These are phyloP conservation scores for Volvox carteri DNA, from an alignment of 163 green algal genomes.

Conservation along the genomic window DNA sequence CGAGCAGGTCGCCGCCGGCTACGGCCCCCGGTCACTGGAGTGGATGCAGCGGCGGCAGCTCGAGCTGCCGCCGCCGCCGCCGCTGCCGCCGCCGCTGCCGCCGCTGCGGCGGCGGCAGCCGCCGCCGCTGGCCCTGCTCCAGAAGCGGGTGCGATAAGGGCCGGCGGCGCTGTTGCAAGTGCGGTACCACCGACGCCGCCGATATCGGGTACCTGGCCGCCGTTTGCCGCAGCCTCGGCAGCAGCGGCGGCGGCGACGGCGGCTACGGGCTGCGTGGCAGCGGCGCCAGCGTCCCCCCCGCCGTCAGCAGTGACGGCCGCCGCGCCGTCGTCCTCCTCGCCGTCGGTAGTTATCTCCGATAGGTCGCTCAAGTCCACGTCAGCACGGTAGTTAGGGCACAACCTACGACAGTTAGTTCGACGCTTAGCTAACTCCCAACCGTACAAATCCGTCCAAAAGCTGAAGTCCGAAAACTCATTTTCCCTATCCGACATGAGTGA, in stretches of 20 bases:
- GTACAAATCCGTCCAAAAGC: too few species aligned
- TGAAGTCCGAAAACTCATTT: too few species aligned
- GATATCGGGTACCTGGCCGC: neutral
- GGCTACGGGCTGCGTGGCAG: neutral
- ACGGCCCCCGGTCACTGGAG: neutral
- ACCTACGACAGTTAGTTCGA: constrained; percentile 23
- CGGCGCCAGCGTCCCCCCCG: neutral
- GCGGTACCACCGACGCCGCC: neutral
- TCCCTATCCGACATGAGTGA: too few species aligned
- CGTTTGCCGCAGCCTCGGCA: neutral
- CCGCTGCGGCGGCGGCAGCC: neutral
- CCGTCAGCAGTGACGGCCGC: neutral
- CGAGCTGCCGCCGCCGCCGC: neutral
- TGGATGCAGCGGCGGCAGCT: neutral
- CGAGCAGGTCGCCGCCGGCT: neutral
- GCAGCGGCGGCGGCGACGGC: neutral
- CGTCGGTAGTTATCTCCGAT: neutral
- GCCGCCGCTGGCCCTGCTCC: neutral
- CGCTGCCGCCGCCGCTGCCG: neutral
- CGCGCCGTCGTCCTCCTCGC: neutral
- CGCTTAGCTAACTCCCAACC: too few species aligned
- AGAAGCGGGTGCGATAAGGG: neutral
- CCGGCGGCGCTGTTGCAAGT: neutral
- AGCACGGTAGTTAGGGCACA: constrained; percentile 24
- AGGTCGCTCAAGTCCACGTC: constrained; percentile 22